Evolutionary conservation across 768 basidiomycete genomes (phyloP), one percentile per base, ranked within the genome.

Genomic region (Suillus spraguei): DNA sequence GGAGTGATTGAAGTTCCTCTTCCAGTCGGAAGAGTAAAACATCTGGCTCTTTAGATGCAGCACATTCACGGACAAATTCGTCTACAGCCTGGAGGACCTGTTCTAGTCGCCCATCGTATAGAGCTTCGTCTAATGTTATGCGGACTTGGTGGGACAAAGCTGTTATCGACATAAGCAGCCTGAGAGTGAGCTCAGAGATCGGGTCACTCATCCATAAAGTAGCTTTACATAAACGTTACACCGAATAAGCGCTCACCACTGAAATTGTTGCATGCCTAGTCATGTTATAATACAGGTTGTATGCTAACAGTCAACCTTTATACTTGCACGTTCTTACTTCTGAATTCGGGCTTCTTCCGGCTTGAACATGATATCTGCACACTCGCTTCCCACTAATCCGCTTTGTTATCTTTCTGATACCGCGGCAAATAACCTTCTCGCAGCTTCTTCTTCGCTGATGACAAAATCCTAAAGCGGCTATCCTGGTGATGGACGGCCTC

Each of bases 1-100:
- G 83, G 46, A 91, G 79, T 50, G 75, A 74, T 63, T 88, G 87
- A 14, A 94, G 81, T 65, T 91, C 86, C 65, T 89, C 85, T 70
- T 92, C 88, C 54, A 90, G 76, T 52, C 83, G 79, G 64, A 74
- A 72, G 24, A 87, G 72, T 16, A 81, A 74, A 33, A 69, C 68
- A 44, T 82, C 80, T 2, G 80, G 69, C 47, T 87, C 81, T 33
- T 80, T 75, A 24, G 83, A 81, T 13, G 80, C 77, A n/a, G 78
- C 72, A 68, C 79, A 84, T 65, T 83, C 81, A 22, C 75, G 66
- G 4, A 87, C 84, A 67, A 88, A 87, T 14, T 82, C 81, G 68
- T 91, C 87, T 22, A 87, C 78, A 13, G 79, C 68, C 6, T 66
- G 70, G 22, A 87, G 78, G 13, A 87, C 73, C 56, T 86, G 84